Evolutionary conservation across 2,329 filamentous ascomycete species (phyloP), one percentile per base, ranked within the genome.

Genomic region (Scleromitrula shiraiana): DNA sequence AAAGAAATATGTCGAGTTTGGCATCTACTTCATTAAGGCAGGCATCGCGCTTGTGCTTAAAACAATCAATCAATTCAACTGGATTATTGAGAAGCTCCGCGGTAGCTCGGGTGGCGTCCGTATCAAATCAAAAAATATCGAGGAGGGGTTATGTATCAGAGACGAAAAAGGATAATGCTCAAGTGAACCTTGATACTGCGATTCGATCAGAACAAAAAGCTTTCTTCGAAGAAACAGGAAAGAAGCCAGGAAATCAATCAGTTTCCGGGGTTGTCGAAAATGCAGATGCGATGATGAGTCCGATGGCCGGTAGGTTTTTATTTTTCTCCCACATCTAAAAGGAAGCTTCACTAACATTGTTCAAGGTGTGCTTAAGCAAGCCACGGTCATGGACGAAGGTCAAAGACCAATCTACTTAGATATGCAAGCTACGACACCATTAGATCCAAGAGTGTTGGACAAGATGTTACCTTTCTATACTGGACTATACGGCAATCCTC

Each of bases 391-490:
- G 83, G 90, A 95, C 58, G 83, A 95, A 67, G 93, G 93, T 50
- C 83, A 87, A 53, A 77, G 93, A 51, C 93, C 93, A 32, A 97
- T 98, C 64, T 98, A 98, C 62, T 83, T 98, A 46, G 93, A 98
- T 65, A 95, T 95, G 84, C 93, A 98, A 70, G 88, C 93, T 29
- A 98, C 93, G 1, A 98, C 93, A 0, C 93, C 93, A 15, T 82
- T 93, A 51, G 93, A 98, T 61, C 93, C 93, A 20, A 81, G 93
- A 56, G 93, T 98, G 26, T 77, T 98, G 38, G 93, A 98, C 67
- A 85, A 88, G 48, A 98, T 98, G 93, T 77, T 98, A 35, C 93
- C 93, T 0, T 98, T 81, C 69, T 89, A 90, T 65, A 91, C 90
- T 29, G 89, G 90, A 54, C 78, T 94, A 41, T 98, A 95, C 65